These are phyloP conservation scores for Heteromeles arbutifolia DNA, from an alignment of 306 rosid species.

Conservation along the genomic window DNA sequence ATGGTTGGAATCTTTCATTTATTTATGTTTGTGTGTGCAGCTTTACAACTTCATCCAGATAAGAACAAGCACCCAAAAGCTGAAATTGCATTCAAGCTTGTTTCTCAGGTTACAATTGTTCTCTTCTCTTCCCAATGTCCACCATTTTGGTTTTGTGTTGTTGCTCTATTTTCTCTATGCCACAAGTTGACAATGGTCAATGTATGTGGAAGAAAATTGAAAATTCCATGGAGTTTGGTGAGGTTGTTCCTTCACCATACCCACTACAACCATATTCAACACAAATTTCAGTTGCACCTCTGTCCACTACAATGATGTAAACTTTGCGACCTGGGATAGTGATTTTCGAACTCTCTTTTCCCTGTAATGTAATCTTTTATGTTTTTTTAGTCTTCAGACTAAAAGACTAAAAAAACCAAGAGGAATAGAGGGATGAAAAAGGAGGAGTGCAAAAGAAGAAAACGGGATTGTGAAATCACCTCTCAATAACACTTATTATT, in stretches of 20 bases:
- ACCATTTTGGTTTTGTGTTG: background rate
- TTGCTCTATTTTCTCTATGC: background rate
- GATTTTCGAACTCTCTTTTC: too few species aligned
- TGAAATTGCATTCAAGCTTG: conserved; percentile 84
- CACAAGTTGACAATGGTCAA: background rate
- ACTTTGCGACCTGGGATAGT: background rate
- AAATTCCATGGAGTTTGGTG: background rate
- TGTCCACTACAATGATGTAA: background rate
- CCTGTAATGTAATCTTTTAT: too few species aligned
- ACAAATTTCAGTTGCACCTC: background rate
- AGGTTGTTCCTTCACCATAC: background rate
- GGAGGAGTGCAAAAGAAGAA: background rate
- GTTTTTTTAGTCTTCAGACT: too few species aligned
- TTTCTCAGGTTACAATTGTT: conserved; percentile 62
- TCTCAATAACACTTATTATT: too few species aligned
- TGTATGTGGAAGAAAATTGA: background rate
- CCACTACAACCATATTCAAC: background rate
- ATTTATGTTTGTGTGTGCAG: conserved; percentile 29
- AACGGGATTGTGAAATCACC: background rate
- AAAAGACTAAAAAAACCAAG: too few species aligned
- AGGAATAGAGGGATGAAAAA: too few species aligned
- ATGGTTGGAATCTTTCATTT: background rate
- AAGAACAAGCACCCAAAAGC: conserved; percentile 86
- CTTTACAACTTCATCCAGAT: conserved; percentile 92
- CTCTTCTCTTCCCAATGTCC: background rate